A percentile compares a stretch with the other conserved stretches of the same genome.
Conservation (phyloP, 2,329 filamentous ascomycete genomes). For the Microcyclosporella mali region DNA sequence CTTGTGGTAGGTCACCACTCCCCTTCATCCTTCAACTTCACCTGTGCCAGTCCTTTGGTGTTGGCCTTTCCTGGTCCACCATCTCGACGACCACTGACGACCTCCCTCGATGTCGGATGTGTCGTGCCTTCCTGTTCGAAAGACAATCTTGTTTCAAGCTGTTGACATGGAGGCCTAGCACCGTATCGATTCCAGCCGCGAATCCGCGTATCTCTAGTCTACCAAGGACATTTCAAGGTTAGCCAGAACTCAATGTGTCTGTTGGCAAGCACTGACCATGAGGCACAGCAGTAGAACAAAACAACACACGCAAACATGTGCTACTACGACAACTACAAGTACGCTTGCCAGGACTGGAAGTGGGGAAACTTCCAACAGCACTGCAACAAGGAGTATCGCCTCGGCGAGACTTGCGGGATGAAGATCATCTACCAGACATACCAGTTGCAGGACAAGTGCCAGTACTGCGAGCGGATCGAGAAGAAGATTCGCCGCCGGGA, state of each 20-base stretch:
- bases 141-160: too few relatives aligned
- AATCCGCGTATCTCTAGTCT: too few relatives aligned
- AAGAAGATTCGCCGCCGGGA: constrained; percentile 70
- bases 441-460: constrained; percentile 61
- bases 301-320: constrained; percentile 57
- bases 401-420: constrained; percentile 92
- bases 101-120: too few relatives aligned
- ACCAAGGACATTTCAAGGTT: too few relatives aligned
- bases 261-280: constrained; percentile 11
- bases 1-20: constrained; percentile 12
- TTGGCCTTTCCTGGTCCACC: too few relatives aligned
- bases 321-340: constrained; percentile 88
- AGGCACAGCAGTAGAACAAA: too few relatives aligned
- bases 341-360: constrained; percentile 83
- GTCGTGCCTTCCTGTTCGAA: too few relatives aligned
- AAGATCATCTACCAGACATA: constrained; percentile 78
- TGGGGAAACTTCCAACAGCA: constrained; percentile 91
- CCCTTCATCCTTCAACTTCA: not conserved
- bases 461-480: constrained; percentile 80
- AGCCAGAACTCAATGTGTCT: constrained; percentile 1
- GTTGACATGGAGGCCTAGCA: too few relatives aligned
- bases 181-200: too few relatives aligned
- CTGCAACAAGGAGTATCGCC: constrained; percentile 91
- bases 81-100: too few relatives aligned
- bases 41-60: too few relatives aligned